These are phyloP conservation scores for Begonia masoniana DNA, from an alignment of 306 rosid genomes.

Conservation along the genomic window DNA sequence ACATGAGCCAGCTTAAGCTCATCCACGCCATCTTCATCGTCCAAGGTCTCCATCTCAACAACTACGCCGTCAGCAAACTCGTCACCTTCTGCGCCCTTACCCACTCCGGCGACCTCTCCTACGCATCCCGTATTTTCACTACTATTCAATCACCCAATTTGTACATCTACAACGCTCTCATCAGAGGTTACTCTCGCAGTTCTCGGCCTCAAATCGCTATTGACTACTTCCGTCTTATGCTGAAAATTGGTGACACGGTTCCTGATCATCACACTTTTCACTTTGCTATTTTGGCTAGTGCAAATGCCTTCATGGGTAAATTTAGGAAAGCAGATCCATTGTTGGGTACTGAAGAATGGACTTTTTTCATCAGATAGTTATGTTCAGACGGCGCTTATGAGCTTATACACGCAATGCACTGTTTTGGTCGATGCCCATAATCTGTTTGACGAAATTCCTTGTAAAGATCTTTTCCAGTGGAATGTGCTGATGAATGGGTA, in stretches of 20 bases:
- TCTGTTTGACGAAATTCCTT: constrained; percentile 32
- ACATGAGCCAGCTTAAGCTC: constrained; percentile 21
- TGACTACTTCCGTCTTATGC: constrained; percentile 16
- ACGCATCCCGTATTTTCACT: constrained; percentile 19
- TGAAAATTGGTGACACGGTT: neutral
- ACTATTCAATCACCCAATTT: constrained; percentile 17
- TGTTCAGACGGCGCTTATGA: constrained; percentile 20
- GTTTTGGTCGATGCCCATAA: constrained; percentile 18
- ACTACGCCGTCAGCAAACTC: constrained; percentile 31
- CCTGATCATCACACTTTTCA: constrained; percentile 23
- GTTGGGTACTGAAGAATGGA: constrained; percentile 25
- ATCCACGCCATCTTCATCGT: constrained; percentile 29
- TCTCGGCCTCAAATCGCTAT: constrained; percentile 20
- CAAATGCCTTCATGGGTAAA: constrained; percentile 9
- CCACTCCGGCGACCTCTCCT: constrained; percentile 16
- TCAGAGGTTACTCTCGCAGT: constrained; percentile 18
- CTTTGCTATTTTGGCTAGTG: constrained; percentile 25
- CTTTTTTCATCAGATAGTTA: constrained; percentile 14
- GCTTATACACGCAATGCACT: constrained; percentile 11
- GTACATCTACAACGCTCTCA: constrained; percentile 22
- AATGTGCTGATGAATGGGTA: constrained; percentile 32
- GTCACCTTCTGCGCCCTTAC: constrained; percentile 22
- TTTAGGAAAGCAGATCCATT: constrained; percentile 17
- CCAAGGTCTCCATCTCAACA: constrained; percentile 23
- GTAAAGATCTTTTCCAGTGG: constrained; percentile 19